phyloP scores from a whole-genome alignment of 495 filamentous ascomycete genomes.

The Penicillium arizonense region DNA sequence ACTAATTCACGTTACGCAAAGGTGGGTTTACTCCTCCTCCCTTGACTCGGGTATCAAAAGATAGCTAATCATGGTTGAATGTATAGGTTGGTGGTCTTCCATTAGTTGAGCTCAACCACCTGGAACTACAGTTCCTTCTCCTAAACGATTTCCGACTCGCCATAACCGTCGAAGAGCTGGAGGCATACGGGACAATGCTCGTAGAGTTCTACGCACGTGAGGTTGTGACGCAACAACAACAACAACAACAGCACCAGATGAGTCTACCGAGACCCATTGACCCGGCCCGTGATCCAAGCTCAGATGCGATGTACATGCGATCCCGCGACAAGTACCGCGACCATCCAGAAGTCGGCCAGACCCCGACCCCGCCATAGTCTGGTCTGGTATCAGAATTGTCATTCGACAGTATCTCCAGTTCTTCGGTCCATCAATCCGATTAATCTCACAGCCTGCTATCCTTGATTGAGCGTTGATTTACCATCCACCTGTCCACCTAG shows the following conservation, averaged over 20 bases:
- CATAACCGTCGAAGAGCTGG: constrained; percentile 90
- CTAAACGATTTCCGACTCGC: constrained; percentile 97
- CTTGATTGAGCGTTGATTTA: background rate
- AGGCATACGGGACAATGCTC: constrained; percentile 97
- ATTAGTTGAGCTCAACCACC: constrained; percentile 93
- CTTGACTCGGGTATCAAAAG: background rate
- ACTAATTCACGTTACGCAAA: constrained; percentile 99
- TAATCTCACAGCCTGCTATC: background rate
- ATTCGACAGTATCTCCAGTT: background rate
- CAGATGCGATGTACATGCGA: constrained; percentile 43
- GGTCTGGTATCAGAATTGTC: background rate
- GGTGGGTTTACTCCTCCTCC: constrained; percentile 51
- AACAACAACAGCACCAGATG: constrained; percentile 30
- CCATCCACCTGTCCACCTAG: constrained; percentile 11
- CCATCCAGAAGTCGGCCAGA: constrained; percentile 33
- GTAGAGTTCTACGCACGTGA: constrained; percentile 98
- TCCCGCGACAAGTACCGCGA: constrained; percentile 32
- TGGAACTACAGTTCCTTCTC: constrained; percentile 94
- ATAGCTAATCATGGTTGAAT: constrained; percentile 1
- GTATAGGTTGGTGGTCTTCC: constrained; percentile 89
- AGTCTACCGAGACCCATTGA: constrained; percentile 23
- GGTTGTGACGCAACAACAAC: constrained; percentile 68
- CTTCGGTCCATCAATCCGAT: background rate
- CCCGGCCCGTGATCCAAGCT: constrained; percentile 17
- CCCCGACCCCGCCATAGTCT: constrained; percentile 41